Base-by-base conservation (phyloP, 1,284 basidiomycete genomes). In the Ceratobasidium sp. region DNA sequence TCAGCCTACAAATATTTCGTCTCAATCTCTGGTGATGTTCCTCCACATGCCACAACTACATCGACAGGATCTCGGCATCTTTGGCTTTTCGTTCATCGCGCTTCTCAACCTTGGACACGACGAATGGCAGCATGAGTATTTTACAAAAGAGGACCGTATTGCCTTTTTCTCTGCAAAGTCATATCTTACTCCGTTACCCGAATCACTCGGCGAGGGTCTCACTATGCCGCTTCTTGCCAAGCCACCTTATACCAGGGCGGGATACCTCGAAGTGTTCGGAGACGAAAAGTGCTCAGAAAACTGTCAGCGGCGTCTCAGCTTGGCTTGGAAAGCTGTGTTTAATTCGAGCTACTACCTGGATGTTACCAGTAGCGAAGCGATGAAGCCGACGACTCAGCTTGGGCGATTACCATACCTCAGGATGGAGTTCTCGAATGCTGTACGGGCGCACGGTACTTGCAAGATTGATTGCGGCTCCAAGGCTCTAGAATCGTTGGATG, bases 121-220 rank as follows among this genome's bases (percentile, higher is more conserved):
- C 38, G 26, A 4, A 7, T 69, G 67, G 67, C 26, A 52, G 17
- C 23, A 40, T 12, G 50, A 69, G 4, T 15, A n/a, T 7, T 69
- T 69, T 40, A 52, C 67, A 20, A 4, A 23, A n/a, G 15, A 40
- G 44, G 67, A 69, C 17, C 67, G 67, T 7, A 56, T 69, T 13
- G 67, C 67, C n/a, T 33, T 69, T 26, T 69, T 69, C 33, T 69
- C 50, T 17, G 67, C 67, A 20, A 48, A 69, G 48, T 28, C 48
- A 15, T 50, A 56, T 38, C 67, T 69, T 26, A 69, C 67, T 7
- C 67, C 67, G 15, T 17, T 69, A 1, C 67, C 50, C 5, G 28
- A 40, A 33, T 38, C 28, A 9, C 50, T 69, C 7, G 38, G 38
- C 10, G 20, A 38, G 40, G 46, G 23, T 20, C 20, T 69, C 12